Evolutionary conservation across 106 monocot genomes (phyloP).

Genomic region (Dendrobium officinale): DNA sequence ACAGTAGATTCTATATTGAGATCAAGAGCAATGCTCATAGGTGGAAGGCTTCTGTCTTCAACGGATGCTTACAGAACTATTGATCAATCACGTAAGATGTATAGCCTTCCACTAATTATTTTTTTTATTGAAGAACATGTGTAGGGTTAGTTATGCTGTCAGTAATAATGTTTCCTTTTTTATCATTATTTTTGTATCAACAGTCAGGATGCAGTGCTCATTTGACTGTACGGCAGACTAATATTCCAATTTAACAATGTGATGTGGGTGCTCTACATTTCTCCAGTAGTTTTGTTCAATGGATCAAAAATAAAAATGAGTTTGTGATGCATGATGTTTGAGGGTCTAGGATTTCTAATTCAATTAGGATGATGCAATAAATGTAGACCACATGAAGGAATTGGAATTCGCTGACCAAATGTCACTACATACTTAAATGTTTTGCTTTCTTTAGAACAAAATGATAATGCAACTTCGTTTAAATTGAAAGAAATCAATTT

Average conservation of each 20-base stretch:
- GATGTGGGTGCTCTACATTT: neutral
- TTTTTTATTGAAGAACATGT: neutral
- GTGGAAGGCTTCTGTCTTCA: conserved; percentile 90
- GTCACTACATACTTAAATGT: too few species aligned
- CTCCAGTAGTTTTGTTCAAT: neutral
- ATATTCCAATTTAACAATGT: neutral
- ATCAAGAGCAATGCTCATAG: conserved; percentile 68
- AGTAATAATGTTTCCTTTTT: neutral
- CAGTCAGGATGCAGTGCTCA: neutral
- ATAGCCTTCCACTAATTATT: neutral
- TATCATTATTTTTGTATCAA: neutral
- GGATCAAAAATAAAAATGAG: neutral
- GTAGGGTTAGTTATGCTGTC: neutral
- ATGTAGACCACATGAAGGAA: too few species aligned
- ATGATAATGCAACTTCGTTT: too few species aligned
- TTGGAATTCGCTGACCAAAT: too few species aligned
- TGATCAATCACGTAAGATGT: conserved; percentile 57
- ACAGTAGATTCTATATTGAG: conserved; percentile 57
- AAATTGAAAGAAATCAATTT: too few species aligned
- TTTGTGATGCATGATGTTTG: neutral
- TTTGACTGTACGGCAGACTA: neutral
- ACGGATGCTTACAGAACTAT: conserved; percentile 41
- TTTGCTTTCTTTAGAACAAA: too few species aligned
- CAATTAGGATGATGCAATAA: neutral
- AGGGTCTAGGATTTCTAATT: neutral